Conservation (phyloP, 1,139 yeast species). For the Taphrina sp. region DNA sequence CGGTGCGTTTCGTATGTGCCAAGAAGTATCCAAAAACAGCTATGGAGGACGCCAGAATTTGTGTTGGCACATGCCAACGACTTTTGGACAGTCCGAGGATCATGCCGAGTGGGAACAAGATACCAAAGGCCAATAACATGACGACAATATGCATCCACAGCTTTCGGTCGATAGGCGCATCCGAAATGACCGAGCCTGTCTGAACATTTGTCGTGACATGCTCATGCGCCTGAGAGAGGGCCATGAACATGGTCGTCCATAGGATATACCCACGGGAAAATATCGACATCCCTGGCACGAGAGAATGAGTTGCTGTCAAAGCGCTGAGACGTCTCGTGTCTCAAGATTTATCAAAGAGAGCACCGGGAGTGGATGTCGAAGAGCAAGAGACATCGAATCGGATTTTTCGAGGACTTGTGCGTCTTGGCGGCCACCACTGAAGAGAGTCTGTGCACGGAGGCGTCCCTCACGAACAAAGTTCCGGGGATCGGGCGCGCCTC, state of each 20-base stretch:
- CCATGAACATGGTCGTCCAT: neutral
- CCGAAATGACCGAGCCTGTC: constrained; percentile 38
- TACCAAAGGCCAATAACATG: constrained; percentile 47
- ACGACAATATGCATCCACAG: constrained; percentile 46
- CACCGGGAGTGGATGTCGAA: too few relatives aligned
- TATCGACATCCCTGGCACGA: too few relatives aligned
- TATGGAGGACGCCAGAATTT: constrained; percentile 44
- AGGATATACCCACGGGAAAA: too few relatives aligned
- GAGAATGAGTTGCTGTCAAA: too few relatives aligned
- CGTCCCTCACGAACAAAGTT: too few relatives aligned
- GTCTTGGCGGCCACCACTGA: too few relatives aligned
- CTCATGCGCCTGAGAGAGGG: constrained; percentile 35
- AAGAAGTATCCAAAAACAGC: constrained; percentile 46
- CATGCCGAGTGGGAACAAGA: constrained; percentile 48
- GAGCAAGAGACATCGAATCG: too few relatives aligned
- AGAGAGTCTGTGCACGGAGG: too few relatives aligned
- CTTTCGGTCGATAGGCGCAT: constrained; percentile 39
- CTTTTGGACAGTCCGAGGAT: constrained; percentile 47
- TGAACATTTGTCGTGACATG: constrained; percentile 39
- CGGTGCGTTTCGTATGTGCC: constrained; percentile 47
- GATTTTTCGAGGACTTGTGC: too few relatives aligned
- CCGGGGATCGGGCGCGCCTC: too few relatives aligned
- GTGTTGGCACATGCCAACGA: constrained; percentile 47
- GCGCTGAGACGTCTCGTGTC: too few relatives aligned
- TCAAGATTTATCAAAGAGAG: too few relatives aligned